Evolutionary conservation across 2,329 filamentous ascomycete species (phyloP), one percentile per base, ranked within the genome.

Genomic region (Colletotrichum higginsianum): DNA sequence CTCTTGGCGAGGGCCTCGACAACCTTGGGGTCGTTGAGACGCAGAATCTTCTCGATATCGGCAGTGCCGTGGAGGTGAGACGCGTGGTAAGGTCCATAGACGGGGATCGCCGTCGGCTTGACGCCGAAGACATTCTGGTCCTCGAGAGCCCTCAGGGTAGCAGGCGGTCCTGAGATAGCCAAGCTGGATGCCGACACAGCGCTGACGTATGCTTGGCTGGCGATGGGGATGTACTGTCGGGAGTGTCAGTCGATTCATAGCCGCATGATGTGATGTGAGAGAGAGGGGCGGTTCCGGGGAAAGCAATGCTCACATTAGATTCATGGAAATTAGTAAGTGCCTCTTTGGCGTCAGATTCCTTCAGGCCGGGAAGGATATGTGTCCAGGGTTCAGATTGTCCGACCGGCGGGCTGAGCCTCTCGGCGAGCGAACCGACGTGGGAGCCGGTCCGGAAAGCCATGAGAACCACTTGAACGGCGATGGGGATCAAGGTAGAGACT

Each of bases 361-460:
- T 85, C 53, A 87, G 82, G 55, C 85, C 87, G n/a, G 90, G 84
- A 64, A 93, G 85, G 73, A 93, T 88, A 68, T 88, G 90, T 9
- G 91, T 92, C 92, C 92, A 94, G 76, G 88, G 88, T 74, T 90
- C 86, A 18, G 88, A 88, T 49, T 78, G 78, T n/a, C 82, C 82
- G 26, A 61, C 74, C 9, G 81, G 74, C 8, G 83, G 82, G 73
- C 77, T 81, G 49, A 88, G 78, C 73, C 80, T 80, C 74, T 88
- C 84, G 15, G 87, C 84, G 66, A 89, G 77, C 7, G 84, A 81
- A 46, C 84, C 81, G 62, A 90, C 88, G 74, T 90, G 85, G 30
- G 88, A 81, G 58, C 91, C 91, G 18, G 87, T 86, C 73, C 91
- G 86, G 83, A 93, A 94, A 53, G 91, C 88, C 78, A 93, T 86